phyloP scores from a whole-genome alignment of 139 green algal species.

The Dunaliella sp. region DNA sequence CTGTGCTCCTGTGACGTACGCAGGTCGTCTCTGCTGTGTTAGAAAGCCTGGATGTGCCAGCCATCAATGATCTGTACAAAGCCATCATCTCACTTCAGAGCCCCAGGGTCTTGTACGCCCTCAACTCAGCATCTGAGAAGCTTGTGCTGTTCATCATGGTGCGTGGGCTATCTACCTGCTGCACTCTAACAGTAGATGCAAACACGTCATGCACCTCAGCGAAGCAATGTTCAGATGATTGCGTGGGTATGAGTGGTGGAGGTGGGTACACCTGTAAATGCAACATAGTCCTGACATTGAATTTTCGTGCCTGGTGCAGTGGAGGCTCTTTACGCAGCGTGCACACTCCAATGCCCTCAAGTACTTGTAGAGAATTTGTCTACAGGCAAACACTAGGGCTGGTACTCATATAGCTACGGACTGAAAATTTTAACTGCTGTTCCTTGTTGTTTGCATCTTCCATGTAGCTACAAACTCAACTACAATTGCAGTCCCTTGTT shows the following conservation, averaged over 20 bases:
- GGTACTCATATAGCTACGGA: too few relatives aligned
- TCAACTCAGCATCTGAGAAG: background rate
- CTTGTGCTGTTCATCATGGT: slow-evolving; percentile 12
- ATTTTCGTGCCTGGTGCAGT: too few relatives aligned
- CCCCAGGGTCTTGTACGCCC: background rate
- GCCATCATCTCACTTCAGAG: background rate
- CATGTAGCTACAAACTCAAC: background rate
- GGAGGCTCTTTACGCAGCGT: too few relatives aligned
- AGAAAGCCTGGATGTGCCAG: background rate
- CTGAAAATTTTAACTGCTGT: background rate
- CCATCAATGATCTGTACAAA: background rate
- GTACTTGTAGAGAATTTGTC: too few relatives aligned
- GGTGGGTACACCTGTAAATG: too few relatives aligned
- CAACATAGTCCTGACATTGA: too few relatives aligned
- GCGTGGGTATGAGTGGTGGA: too few relatives aligned
- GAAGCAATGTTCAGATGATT: too few relatives aligned
- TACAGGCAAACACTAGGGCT: too few relatives aligned
- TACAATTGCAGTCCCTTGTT: background rate
- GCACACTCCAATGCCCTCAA: too few relatives aligned
- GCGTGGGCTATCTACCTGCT: background rate
- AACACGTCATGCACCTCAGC: too few relatives aligned
- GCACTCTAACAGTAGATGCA: too few relatives aligned
- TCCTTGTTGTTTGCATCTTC: background rate
- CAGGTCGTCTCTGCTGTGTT: background rate
- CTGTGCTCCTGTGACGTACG: background rate